Conservation (phyloP, 2,329 filamentous ascomycete genomes). For the Xylaria sp. region DNA sequence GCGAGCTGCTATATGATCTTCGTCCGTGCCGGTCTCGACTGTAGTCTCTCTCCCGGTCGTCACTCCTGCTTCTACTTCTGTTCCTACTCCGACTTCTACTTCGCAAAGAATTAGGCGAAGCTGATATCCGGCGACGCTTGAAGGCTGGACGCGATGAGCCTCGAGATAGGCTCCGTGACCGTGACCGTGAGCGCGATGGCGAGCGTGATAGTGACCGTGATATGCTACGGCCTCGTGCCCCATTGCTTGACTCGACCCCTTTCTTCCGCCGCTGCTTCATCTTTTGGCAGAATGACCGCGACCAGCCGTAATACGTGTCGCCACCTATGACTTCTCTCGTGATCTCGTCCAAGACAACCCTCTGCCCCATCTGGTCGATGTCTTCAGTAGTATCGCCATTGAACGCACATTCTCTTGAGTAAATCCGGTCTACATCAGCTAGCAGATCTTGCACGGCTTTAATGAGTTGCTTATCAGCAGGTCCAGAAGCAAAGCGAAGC, state of each 20-base stretch:
- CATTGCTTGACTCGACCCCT: slow-evolving; percentile 40
- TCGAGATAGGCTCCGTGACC: slow-evolving; percentile 49
- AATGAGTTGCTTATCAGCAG: slow-evolving; percentile 73
- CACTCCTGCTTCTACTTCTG: slow-evolving; percentile 43
- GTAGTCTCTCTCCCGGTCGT: slow-evolving; percentile 44
- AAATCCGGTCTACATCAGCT: slow-evolving; percentile 75
- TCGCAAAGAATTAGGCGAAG: slow-evolving; percentile 49
- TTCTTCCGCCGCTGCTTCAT: slow-evolving; percentile 72
- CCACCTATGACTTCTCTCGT: slow-evolving; percentile 72
- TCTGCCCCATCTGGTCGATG: slow-evolving; percentile 80
- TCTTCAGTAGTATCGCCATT: slow-evolving; percentile 65
- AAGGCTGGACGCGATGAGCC: slow-evolving; percentile 53
- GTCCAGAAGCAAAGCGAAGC: slow-evolving; percentile 74
- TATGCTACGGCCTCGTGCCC: slow-evolving; percentile 46
- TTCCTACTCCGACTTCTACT: slow-evolving; percentile 50
- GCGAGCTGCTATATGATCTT: slow-evolving; percentile 48
- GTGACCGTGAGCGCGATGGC: slow-evolving; percentile 22
- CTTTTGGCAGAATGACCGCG: slow-evolving; percentile 79
- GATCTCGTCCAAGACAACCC: slow-evolving; percentile 71
- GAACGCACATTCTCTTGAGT: slow-evolving; percentile 61
- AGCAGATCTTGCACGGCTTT: slow-evolving; percentile 77
- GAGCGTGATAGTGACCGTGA: slow-evolving; percentile 53
- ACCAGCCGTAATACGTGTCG: slow-evolving; percentile 91
- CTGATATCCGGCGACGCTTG: slow-evolving; percentile 56
- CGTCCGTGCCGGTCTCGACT: slow-evolving; percentile 45